phyloP scores from a whole-genome alignment of 176 grass and related monocot genomes.

The Carex kokanica region DNA sequence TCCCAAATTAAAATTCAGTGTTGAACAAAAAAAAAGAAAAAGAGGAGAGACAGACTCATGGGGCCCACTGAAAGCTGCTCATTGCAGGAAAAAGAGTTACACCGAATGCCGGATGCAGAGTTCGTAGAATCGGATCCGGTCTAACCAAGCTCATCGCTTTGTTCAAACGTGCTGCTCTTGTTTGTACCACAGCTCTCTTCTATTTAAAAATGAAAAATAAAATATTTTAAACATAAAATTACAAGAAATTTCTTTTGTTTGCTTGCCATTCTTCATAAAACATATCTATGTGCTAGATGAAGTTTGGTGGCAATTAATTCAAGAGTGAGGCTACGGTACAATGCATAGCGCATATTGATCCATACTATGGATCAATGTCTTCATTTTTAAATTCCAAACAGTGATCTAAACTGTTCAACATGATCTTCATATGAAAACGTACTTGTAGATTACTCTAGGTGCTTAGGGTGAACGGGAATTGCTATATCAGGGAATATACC shows the following conservation, averaged over 20 bases:
- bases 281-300: not conserved
- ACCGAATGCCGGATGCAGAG: constrained; percentile 1
- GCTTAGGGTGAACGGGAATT: too few relatives aligned
- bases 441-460: too few relatives aligned
- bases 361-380: too few relatives aligned
- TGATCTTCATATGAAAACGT: too few relatives aligned
- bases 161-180: constrained; percentile 23
- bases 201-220: constrained; percentile 2
- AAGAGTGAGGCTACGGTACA: too few relatives aligned
- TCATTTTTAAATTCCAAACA: too few relatives aligned
- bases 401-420: too few relatives aligned
- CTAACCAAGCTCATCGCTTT: constrained; percentile 5
- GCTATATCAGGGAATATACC: too few relatives aligned
- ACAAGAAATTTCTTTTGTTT: not conserved
- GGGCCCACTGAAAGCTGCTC: constrained; percentile 17
- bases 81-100: constrained; percentile 20
- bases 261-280: too few relatives aligned
- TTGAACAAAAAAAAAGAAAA: not conserved
- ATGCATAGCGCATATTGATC: too few relatives aligned
- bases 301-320: not conserved
- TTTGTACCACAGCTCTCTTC: constrained; percentile 14
- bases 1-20: not conserved
- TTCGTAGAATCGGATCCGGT: constrained; percentile 22
- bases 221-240: not conserved
- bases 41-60: not conserved